Base-by-base conservation (phyloP, 257 asterid genomes). In the Solanum ossicruentum region DNA sequence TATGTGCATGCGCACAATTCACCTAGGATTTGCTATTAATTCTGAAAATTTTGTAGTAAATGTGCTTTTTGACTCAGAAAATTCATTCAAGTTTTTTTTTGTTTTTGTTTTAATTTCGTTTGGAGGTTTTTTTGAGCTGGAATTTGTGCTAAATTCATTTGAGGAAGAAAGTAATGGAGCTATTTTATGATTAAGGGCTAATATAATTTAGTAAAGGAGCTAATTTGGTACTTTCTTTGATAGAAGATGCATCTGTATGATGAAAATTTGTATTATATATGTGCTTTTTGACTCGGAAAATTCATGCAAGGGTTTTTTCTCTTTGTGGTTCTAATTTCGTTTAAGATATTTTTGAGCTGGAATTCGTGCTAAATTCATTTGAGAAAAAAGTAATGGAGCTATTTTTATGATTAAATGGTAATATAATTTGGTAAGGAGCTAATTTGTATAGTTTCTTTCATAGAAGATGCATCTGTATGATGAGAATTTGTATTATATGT, bases 391-490 rank as follows among this genome's bases (percentile, higher is more conserved):
- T 41, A 70, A 70, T 39, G n/a, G 79, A 36, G 49, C 49, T 16
- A 2, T 20, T 45, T 32, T 21, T 32, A 13, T 21, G 12, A 21
- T 15, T 20, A 75, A 23, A 4, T 7, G 21, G 17, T 49, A 17
- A 1, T 28, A 28, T 28, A 65, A 15, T 28, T 12, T 13, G 10
- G 11, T 18, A 3, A 32, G n/a, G 71, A 16, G 71, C 71, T 56
- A 26, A 54, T 39, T 56, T 32, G 23, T 32, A n/a, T 77, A 41
- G 61, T 58, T 43, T 47, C 45, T 84, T 49, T 52, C 80, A 85
- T 92, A 47, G 49, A 87, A 90, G 80, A 90, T 90, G 93, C 92
- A 91, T 41, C 89, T 93, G 1, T 70, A 89, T 73, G 79, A 10
- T 41, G 79, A 41, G 10, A 70, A 18, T 70, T 41, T 18, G 78